These are phyloP conservation scores for Pythium myriotylum DNA, from an alignment of 352 stramenopile genomes.

Conservation along the genomic window DNA sequence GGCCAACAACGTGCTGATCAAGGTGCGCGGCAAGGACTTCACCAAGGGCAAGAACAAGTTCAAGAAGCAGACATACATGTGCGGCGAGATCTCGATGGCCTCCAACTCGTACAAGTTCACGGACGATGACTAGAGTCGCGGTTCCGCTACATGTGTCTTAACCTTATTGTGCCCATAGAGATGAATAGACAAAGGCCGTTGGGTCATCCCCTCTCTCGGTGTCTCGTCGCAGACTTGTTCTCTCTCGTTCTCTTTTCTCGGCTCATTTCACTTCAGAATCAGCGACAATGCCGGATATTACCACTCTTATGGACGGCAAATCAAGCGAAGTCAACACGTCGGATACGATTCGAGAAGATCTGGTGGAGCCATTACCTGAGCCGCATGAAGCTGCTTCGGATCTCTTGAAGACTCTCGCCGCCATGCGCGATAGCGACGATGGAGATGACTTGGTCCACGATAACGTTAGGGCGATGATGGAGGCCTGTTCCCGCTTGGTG, in stretches of 20 bases:
- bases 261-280: neutral
- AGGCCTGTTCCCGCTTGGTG: neutral
- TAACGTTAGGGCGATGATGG: slow-evolving; percentile 3
- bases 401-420: slow-evolving; percentile 1
- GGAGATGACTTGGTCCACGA: neutral
- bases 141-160: neutral
- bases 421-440: neutral
- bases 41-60: slow-evolving; percentile 99
- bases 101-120: slow-evolving; percentile 96
- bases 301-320: slow-evolving; percentile 3
- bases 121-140: slow-evolving; percentile 20
- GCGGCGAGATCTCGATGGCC: slow-evolving; percentile 91
- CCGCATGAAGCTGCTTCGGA: neutral
- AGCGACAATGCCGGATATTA: neutral
- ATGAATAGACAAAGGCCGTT: slow-evolving; percentile 19
- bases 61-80: slow-evolving; percentile 97
- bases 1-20: slow-evolving; percentile 97
- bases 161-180: slow-evolving; percentile 26
- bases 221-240: slow-evolving; percentile 12
- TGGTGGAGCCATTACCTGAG: slow-evolving; percentile 7
- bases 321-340: neutral
- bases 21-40: slow-evolving; percentile 99
- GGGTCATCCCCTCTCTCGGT: neutral
- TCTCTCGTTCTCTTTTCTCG: neutral
- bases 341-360: neutral